Percentiles rank a stretch among this genome's conserved stretches.
Conservation (phyloP, 140 eudicot species). For the Ambrosia hybrid region DNA sequence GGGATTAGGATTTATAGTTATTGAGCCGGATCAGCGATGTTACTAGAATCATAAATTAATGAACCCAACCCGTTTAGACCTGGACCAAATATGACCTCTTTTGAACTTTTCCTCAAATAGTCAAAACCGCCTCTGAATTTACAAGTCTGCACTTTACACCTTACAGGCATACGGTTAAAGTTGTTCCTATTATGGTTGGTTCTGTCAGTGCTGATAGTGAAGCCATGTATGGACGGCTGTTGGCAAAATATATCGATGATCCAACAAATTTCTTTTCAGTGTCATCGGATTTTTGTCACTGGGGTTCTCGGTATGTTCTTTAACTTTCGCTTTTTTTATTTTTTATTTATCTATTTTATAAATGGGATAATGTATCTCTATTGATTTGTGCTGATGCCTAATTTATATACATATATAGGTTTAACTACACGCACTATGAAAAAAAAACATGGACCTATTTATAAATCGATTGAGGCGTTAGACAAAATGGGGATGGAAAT, state of each 20-base stretch:
- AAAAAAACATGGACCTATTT: conserved; percentile 81
- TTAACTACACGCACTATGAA: conserved; percentile 72
- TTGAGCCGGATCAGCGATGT: background rate
- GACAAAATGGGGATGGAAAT: no score
- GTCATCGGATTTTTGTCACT: conserved; percentile 31
- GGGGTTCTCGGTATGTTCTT: conserved; percentile 85
- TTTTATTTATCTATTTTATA: background rate
- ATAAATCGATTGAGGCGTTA: background rate
- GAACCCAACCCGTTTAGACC: background rate
- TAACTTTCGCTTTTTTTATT: background rate
- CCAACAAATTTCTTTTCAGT: conserved; percentile 88
- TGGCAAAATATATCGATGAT: conserved; percentile 91
- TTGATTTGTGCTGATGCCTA: no score
- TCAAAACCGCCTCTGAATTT: background rate
- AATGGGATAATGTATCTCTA: background rate
- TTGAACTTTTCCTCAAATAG: no score
- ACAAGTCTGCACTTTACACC: background rate
- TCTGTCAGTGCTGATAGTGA: conserved; percentile 83
- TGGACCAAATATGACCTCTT: background rate
- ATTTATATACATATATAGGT: conserved; percentile 40
- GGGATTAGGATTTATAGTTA: no score
- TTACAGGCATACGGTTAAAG: conserved; percentile 68
- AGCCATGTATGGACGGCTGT: conserved; percentile 77
- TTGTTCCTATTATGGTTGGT: conserved; percentile 96
- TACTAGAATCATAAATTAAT: background rate